phyloP scores from a whole-genome alignment of 257 asterid genomes.

The Jacaranda mimosifolia region DNA sequence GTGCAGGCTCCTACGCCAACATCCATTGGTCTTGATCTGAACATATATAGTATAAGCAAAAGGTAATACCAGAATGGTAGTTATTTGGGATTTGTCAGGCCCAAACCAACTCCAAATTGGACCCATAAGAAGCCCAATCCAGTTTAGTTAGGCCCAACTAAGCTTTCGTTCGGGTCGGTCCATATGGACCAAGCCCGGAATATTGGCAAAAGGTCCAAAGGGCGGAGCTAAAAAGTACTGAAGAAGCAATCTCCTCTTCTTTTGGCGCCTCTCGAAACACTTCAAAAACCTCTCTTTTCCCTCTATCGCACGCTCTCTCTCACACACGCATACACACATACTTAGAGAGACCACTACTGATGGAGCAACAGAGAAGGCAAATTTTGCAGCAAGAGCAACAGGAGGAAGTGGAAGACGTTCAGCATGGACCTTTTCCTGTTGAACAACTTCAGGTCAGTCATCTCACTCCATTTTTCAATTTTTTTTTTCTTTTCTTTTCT shows the following conservation, averaged over 20 bases:
- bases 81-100: no score
- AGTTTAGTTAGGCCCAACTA: no score
- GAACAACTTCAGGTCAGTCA: conserved; percentile 11
- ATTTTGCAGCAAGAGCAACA: conserved; percentile 55
- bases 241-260: not conserved
- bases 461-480: not conserved
- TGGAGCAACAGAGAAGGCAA: conserved; percentile 86
- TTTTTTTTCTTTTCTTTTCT: not conserved
- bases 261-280: conserved; percentile 51
- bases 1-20: no score
- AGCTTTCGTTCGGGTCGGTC: no score
- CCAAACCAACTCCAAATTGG: no score
- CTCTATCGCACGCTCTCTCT: conserved; percentile 30
- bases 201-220: no score
- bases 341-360: conserved; percentile 17
- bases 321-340: conserved; percentile 9
- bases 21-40: no score
- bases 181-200: no score
- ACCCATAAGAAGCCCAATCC: no score
- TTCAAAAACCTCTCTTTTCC: conserved; percentile 38
- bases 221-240: not conserved
- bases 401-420: conserved; percentile 74
- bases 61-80: no score
- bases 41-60: no score
- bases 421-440: conserved; percentile 35